Conservation (phyloP, 2,329 filamentous ascomycete species). For the Epicoccum sorghinum region DNA sequence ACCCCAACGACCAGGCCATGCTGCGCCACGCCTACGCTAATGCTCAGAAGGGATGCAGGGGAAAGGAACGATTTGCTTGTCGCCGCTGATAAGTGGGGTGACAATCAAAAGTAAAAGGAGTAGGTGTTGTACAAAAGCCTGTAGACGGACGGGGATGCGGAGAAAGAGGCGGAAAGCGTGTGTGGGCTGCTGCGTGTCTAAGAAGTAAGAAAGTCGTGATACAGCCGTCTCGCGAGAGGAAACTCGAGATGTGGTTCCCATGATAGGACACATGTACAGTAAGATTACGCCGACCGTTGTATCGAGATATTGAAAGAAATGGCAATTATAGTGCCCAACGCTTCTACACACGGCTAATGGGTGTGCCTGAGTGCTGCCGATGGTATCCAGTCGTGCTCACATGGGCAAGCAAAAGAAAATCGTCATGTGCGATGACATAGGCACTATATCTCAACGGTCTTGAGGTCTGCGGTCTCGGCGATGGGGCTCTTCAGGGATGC, state of each 20-base stretch:
- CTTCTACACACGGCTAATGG: not conserved
- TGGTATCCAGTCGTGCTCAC: slow-evolving; percentile 16
- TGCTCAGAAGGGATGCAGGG: slow-evolving; percentile 11
- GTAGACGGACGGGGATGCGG: slow-evolving; percentile 4
- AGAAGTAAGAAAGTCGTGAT: slow-evolving; percentile 19
- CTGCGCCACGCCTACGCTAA: slow-evolving; percentile 24
- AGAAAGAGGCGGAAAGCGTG: not conserved
- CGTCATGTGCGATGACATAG: not conserved
- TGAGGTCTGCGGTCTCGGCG: slow-evolving; percentile 49
- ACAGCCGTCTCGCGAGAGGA: slow-evolving; percentile 15
- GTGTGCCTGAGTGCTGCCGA: slow-evolving; percentile 10
- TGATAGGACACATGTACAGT: slow-evolving; percentile 14
- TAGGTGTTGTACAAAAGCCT: slow-evolving; percentile 20
- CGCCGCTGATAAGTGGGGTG: not conserved
- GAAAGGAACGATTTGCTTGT: not conserved
- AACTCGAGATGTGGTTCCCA: not conserved
- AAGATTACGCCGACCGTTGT: slow-evolving; percentile 18
- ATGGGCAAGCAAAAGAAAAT: not conserved
- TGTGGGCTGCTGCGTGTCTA: slow-evolving; percentile 2
- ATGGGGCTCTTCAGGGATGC: slow-evolving; percentile 38
- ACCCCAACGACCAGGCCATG: slow-evolving; percentile 18
- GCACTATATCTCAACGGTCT: slow-evolving; percentile 56
- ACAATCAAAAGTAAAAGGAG: slow-evolving; percentile 14
- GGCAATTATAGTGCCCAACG: slow-evolving; percentile 4
- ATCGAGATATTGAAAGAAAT: slow-evolving; percentile 10